These are phyloP conservation scores for Wickerhamiella azyma DNA, from an alignment of 805 yeast species.

Conservation along the genomic window DNA sequence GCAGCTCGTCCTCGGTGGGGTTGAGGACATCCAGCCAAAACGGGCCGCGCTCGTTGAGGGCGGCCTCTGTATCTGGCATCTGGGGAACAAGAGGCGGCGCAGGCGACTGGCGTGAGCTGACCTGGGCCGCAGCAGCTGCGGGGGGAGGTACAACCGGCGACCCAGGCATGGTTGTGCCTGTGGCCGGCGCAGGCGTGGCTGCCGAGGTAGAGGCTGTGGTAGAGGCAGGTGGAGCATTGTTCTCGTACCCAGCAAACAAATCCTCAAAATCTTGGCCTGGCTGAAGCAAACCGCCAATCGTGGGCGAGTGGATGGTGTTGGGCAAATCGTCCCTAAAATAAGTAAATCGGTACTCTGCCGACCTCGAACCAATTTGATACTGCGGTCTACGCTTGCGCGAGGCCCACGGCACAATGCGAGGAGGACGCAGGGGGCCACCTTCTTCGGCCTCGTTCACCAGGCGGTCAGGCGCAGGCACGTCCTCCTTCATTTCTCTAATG, in stretches of 20 bases:
- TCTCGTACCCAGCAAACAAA: conserved; percentile 30
- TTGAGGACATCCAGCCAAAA: conserved; percentile 89
- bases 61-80: not conserved
- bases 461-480: conserved; percentile 25
- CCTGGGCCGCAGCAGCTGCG: conserved; percentile 9
- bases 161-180: conserved; percentile 5
- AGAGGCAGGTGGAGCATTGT: not conserved
- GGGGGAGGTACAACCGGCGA: conserved; percentile 3
- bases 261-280: conserved; percentile 46
- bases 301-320: conserved; percentile 81
- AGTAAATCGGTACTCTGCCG: conserved; percentile 59
- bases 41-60: conserved; percentile 32
- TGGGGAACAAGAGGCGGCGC: not conserved
- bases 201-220: not conserved
- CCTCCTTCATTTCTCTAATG: conserved; percentile 45
- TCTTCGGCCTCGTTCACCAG: conserved; percentile 43
- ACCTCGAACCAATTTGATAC: conserved; percentile 9
- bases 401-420: conserved; percentile 64
- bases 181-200: not conserved
- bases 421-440: conserved; percentile 59
- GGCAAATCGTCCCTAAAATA: conserved; percentile 83
- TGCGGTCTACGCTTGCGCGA: conserved; percentile 18
- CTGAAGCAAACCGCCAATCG: conserved; percentile 65
- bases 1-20: conserved; percentile 96
- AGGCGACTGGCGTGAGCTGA: conserved; percentile 1